Percentiles rank a stretch among this genome's conserved stretches.
phyloP scores from a whole-genome alignment of 1,284 basidiomycete species.

The Sanghuangporus sanghuang region DNA sequence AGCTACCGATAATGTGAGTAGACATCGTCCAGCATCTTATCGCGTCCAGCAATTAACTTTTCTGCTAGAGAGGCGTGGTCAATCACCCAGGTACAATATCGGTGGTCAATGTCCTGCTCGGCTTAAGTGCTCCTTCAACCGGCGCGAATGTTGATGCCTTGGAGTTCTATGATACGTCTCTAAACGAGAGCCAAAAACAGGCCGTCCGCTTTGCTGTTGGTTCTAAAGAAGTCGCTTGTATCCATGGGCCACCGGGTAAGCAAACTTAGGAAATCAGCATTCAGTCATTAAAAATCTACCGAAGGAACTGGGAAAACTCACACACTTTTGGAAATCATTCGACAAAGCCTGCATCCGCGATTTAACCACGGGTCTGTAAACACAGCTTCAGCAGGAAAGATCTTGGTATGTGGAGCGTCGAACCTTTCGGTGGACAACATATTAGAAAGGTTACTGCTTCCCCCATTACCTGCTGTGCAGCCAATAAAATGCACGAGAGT shows the following conservation, averaged over 20 bases:
- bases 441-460: constrained; percentile 70
- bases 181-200: constrained; percentile 83
- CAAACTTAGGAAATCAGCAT: constrained; percentile 15
- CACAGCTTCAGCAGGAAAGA: constrained; percentile 40
- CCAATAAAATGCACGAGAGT: constrained; percentile 70
- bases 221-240: constrained; percentile 78
- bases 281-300: background rate
- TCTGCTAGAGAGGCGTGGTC: background rate
- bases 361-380: constrained; percentile 36
- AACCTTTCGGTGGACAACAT: constrained; percentile 93
- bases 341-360: constrained; percentile 58
- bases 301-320: constrained; percentile 89
- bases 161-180: constrained; percentile 67
- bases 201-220: constrained; percentile 75
- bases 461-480: constrained; percentile 38
- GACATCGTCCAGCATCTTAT: background rate
- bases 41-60: background rate
- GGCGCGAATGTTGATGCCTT: constrained; percentile 31
- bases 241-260: constrained; percentile 93
- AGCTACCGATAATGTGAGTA: background rate
- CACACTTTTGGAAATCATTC: constrained; percentile 86
- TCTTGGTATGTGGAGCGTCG: constrained; percentile 88
- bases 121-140: constrained; percentile 43
- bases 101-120: constrained; percentile 65
- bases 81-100: constrained; percentile 29